Evolutionary conservation across 192 early-diverging fungal species (phyloP), one percentile per base, ranked within the genome.

Genomic region (Lunasporangiospora selenospora): DNA sequence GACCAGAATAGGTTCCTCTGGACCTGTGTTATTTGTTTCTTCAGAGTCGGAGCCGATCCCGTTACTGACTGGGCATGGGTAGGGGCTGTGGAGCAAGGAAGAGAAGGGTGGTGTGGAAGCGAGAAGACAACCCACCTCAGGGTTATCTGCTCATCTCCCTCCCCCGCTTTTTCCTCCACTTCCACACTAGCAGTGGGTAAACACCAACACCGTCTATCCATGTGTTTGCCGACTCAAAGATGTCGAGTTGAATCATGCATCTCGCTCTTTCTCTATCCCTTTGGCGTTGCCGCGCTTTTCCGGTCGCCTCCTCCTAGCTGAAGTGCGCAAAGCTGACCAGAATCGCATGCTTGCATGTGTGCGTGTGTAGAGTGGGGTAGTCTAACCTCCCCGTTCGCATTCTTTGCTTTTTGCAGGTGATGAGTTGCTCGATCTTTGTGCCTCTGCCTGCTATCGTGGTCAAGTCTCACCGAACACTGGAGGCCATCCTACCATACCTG

Each of bases 401-500:
- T n/a, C n/a, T n/a, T n/a, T n/a, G n/a, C n/a, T n/a, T n/a, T n/a
- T n/a, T n/a, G n/a, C 19, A 73, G 69, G 18, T 73, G 2, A 43
- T 73, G 23, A 73, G 69, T 29, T 73, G 69, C 30, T 73, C 69
- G 6, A 38, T 73, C 27, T 73, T 73, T 37, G 53, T 73, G 16
- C 69, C 69, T 0, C 36, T 73, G 13, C 69, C 69, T 0, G 44
- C 37, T 33, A 62, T 73, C 18, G 61, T 73, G 6, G 69, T 73
- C 23, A 73, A 73, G 42, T 73, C 69, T 0, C 69, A 73, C 29
- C 69, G 63, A 43, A 73, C 69, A 1, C 55, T 73, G 19, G 69
- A 73, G 55, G 53, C 60, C 29, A 56, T 73, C 43, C 43, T 62
- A 7, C 69, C 69, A 2, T 73, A 58, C 29, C 34, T 73, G 13